Conservation (phyloP, 495 filamentous ascomycete species). For the Parathielavia hyrcaniae region DNA sequence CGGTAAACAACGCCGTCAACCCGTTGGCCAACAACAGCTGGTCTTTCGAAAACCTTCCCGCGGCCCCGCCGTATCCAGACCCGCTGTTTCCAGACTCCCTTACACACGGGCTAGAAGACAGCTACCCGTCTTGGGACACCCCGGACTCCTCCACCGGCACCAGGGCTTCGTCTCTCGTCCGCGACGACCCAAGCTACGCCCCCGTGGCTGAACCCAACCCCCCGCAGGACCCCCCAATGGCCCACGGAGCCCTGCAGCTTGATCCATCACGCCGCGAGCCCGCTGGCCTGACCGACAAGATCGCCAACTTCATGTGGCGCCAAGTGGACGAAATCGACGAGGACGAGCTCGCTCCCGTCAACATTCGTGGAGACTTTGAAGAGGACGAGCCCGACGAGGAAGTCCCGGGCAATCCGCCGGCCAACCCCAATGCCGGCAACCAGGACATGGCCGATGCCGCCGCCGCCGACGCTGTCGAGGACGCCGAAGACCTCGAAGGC, state of each 20-base stretch:
- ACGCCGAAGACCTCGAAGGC: constrained; percentile 95
- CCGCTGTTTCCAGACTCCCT: neutral
- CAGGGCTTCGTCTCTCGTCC: neutral
- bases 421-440: constrained; percentile 24
- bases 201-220: neutral
- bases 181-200: neutral
- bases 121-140: neutral
- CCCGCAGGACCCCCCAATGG: neutral
- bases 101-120: neutral
- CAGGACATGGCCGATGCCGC: constrained; percentile 38
- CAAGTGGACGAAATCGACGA: constrained; percentile 32
- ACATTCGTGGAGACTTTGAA: constrained; percentile 31
- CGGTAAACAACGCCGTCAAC: constrained; percentile 30
- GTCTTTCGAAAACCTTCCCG: constrained; percentile 36
- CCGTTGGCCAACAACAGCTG: constrained; percentile 47
- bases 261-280: constrained; percentile 20
- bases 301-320: constrained; percentile 48
- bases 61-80: neutral
- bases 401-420: constrained; percentile 14
- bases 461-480: constrained; percentile 54
- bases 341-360: constrained; percentile 28
- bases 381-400: constrained; percentile 37
- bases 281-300: constrained; percentile 31
- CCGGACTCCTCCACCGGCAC: neutral
- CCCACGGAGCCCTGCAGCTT: neutral